Evolutionary conservation across 2,329 filamentous ascomycete species (phyloP).

Genomic region (Penicillium capsulatum): DNA sequence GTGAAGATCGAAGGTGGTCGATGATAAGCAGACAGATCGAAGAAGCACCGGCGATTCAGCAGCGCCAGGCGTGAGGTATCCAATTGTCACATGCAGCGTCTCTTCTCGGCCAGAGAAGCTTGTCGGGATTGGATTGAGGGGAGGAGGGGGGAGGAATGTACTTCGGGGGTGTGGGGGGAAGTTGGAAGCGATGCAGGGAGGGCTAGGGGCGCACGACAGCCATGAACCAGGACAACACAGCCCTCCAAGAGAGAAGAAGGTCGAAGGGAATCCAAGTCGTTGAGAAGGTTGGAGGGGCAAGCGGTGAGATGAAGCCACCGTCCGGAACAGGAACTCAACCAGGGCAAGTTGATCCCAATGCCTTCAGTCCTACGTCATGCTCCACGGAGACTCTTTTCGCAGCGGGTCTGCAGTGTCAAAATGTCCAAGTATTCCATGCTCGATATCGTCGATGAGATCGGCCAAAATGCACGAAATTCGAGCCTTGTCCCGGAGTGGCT

Average conservation of each 20-base stretch:
- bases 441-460: too few relatives aligned
- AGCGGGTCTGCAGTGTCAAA: too few relatives aligned
- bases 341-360: constrained; percentile 9
- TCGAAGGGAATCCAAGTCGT: neutral
- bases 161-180: constrained; percentile 14
- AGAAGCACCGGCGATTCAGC: constrained; percentile 1
- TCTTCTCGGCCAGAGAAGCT: neutral
- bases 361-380: constrained; percentile 24
- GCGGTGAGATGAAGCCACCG: constrained; percentile 22
- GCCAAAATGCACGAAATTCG: too few relatives aligned
- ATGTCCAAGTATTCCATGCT: too few relatives aligned
- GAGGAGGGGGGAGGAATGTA: constrained; percentile 11
- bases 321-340: constrained; percentile 18
- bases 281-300: constrained; percentile 22
- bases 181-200: too few relatives aligned
- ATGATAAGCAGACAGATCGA: too few relatives aligned
- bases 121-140: constrained; percentile 8
- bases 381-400: too few relatives aligned
- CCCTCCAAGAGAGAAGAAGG: neutral
- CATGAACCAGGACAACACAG: constrained; percentile 8
- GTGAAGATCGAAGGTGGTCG: constrained; percentile 1
- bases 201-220: constrained; percentile 16
- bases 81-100: constrained; percentile 15
- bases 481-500: too few relatives aligned
- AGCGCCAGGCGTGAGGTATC: neutral